A percentile compares a stretch with the other conserved stretches of the same genome.
Conservation (phyloP, 139 green algal genomes). For the Asterochloris sp. region DNA sequence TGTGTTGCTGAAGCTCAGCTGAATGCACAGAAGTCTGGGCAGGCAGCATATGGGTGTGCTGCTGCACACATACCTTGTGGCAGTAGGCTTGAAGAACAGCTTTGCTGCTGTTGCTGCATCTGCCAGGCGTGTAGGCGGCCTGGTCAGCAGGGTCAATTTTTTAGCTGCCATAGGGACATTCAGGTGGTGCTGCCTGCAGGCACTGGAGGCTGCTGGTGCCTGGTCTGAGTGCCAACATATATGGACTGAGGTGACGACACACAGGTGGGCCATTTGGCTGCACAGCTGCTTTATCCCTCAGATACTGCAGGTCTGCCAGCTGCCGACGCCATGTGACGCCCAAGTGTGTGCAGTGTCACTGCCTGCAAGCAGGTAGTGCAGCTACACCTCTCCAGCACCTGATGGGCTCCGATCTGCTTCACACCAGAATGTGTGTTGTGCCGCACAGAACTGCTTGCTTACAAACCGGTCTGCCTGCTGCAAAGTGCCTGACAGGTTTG, state of each 20-base stretch:
- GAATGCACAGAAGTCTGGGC: too few species aligned
- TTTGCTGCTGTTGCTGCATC: too few species aligned
- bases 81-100: too few species aligned
- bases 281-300: background rate
- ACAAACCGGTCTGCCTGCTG: background rate
- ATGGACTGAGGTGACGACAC: conserved; percentile 15
- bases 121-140: too few species aligned
- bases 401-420: background rate
- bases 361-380: too few species aligned
- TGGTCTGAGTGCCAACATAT: conserved; percentile 11
- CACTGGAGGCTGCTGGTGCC: background rate
- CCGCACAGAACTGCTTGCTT: background rate
- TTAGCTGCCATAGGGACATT: background rate
- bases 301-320: background rate
- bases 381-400: background rate
- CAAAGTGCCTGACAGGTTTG: background rate
- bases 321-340: background rate
- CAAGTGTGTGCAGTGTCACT: background rate
- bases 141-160: too few species aligned
- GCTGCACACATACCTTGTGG: too few species aligned
- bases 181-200: background rate
- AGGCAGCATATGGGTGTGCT: too few species aligned
- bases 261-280: conserved; percentile 3
- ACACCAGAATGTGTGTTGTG: background rate
- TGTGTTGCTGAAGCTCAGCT: too few species aligned